A percentile compares a stretch with the other conserved stretches of the same genome.
Conservation (phyloP, 768 basidiomycete species). For the Phanerochaete carnosa region DNA sequence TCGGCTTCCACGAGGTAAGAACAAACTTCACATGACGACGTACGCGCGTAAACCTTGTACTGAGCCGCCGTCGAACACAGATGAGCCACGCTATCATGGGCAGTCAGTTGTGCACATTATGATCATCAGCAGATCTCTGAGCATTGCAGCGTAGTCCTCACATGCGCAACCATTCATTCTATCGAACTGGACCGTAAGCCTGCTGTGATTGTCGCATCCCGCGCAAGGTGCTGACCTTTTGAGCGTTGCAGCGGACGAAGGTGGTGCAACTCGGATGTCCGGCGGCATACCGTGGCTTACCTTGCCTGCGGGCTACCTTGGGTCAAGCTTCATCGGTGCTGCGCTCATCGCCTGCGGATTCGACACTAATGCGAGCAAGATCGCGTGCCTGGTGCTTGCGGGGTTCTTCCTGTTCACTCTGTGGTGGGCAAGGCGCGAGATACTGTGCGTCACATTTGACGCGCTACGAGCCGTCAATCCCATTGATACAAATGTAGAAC, state of each 20-base stretch:
- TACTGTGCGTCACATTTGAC: slow-evolving; percentile 48
- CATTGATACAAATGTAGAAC: slow-evolving; percentile 42
- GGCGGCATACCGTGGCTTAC: slow-evolving; percentile 83
- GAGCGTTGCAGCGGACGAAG: slow-evolving; percentile 67
- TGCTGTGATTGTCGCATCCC: background rate
- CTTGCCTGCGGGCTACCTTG: slow-evolving; percentile 82
- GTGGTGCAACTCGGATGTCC: slow-evolving; percentile 83
- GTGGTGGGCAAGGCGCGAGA: slow-evolving; percentile 81
- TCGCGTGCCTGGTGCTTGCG: slow-evolving; percentile 76
- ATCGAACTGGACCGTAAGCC: slow-evolving; percentile 83
- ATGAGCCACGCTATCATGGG: slow-evolving; percentile 87
- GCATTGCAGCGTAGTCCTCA: slow-evolving; percentile 44
- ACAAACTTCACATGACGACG: background rate
- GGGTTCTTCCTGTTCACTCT: slow-evolving; percentile 85
- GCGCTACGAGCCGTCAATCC: background rate
- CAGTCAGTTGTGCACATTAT: slow-evolving; percentile 15
- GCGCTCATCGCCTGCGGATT: slow-evolving; percentile 85
- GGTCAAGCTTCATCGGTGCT: slow-evolving; percentile 84
- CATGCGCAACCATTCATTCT: slow-evolving; percentile 82
- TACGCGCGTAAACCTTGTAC: background rate
- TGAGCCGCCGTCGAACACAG: slow-evolving; percentile 30
- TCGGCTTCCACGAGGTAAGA: slow-evolving; percentile 83
- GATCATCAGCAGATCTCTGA: background rate
- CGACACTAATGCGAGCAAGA: slow-evolving; percentile 83
- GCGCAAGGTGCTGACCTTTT: slow-evolving; percentile 1